Conservation (phyloP, 2,329 filamentous ascomycete genomes). For the Colletotrichum navitas region DNA sequence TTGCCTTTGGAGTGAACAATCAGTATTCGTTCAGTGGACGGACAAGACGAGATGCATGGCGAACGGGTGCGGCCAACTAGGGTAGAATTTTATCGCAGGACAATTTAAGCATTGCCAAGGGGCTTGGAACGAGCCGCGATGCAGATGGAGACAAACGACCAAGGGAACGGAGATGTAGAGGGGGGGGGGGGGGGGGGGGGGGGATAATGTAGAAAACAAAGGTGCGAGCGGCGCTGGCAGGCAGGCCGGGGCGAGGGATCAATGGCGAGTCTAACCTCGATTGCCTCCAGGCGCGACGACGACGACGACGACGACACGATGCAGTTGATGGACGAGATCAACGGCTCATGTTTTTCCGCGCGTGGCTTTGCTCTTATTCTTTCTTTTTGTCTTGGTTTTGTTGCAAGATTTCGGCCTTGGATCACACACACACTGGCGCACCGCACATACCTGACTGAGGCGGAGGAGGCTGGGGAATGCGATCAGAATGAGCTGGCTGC, state of each 20-base stretch:
- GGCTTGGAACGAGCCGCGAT: slow-evolving; percentile 11
- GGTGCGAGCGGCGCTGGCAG: slow-evolving; percentile 38
- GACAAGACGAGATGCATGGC: slow-evolving; percentile 26
- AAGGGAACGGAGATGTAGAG: neutral
- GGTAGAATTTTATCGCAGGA: slow-evolving; percentile 1
- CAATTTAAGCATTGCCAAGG: slow-evolving; percentile 21
- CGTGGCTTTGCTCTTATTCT: slow-evolving; percentile 27
- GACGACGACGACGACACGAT: slow-evolving; percentile 29
- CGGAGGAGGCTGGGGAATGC: slow-evolving; percentile 59
- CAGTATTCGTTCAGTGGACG: slow-evolving; percentile 43
- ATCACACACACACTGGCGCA: slow-evolving; percentile 42
- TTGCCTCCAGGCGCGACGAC: slow-evolving; percentile 41
- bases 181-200: neutral
- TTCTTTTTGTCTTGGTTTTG: slow-evolving; percentile 30
- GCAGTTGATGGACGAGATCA: slow-evolving; percentile 39
- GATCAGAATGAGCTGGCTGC: slow-evolving; percentile 53
- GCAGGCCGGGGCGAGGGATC: slow-evolving; percentile 42
- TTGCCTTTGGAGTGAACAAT: slow-evolving; percentile 39
- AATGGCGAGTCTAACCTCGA: slow-evolving; percentile 43
- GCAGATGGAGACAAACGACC: slow-evolving; percentile 14
- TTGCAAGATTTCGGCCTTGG: slow-evolving; percentile 34
- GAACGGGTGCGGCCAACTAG: slow-evolving; percentile 7
- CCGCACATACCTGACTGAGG: slow-evolving; percentile 59
- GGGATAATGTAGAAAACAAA: slow-evolving; percentile 28
- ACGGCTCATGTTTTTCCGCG: slow-evolving; percentile 36